Percentiles rank a stretch among this genome's conserved stretches.
Evolutionary conservation across 352 stramenopile species (phyloP).

Genomic region (Phytopythium boreale): DNA sequence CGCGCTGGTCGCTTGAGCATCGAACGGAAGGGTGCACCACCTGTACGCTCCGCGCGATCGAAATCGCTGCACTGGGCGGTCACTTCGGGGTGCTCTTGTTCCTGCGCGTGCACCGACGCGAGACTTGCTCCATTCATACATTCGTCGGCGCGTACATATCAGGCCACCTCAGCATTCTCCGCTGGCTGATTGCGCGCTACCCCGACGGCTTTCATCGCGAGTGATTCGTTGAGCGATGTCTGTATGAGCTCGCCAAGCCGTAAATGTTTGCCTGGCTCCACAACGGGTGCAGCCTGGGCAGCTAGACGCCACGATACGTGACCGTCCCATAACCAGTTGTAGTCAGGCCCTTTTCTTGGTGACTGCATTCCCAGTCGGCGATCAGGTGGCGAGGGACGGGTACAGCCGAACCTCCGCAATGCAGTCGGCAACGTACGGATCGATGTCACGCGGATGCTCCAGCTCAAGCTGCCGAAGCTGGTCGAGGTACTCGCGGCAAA

Average conservation of each 20-base stretch:
- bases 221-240: neutral
- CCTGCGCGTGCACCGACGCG: neutral
- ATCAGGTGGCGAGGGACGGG: no score
- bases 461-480: no score
- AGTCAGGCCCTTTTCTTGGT: no score
- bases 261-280: neutral
- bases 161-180: neutral
- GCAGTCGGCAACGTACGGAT: no score
- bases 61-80: neutral
- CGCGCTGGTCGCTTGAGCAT: constrained; percentile 10
- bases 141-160: neutral
- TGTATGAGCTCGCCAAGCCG: neutral
- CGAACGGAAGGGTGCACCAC: constrained; percentile 15
- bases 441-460: no score
- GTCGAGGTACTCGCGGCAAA: no score
- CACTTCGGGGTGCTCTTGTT: neutral
- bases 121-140: neutral
- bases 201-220: neutral
- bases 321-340: no score
- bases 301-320: no score
- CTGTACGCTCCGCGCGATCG: neutral
- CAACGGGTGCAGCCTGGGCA: neutral
- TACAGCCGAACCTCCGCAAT: no score
- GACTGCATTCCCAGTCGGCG: no score
- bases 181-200: neutral